Evolutionary conservation across 2,329 filamentous ascomycete genomes (phyloP).

Genomic region (Xylaria polymorpha): DNA sequence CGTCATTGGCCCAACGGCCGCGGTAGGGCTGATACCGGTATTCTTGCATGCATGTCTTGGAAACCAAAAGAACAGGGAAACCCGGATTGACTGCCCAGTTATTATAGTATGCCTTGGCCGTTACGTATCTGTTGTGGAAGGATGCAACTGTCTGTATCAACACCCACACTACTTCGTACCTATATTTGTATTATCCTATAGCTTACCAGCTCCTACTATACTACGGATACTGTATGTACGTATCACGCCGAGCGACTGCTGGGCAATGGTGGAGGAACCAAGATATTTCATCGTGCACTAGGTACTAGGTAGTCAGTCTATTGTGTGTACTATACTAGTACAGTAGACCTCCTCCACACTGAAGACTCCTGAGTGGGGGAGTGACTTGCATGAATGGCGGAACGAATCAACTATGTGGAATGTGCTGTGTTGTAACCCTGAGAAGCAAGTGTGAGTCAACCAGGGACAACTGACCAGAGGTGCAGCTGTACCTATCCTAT

Average conservation of each 20-base stretch:
- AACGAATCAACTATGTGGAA: conserved; percentile 20
- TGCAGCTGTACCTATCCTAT: conserved; percentile 9
- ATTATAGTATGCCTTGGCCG: neutral
- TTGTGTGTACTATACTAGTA: neutral
- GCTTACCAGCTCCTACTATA: neutral
- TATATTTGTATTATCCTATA: conserved; percentile 4
- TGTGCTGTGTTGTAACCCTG: conserved; percentile 10
- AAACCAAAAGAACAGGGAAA: conserved; percentile 5
- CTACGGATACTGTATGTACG: too few species aligned
- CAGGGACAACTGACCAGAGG: conserved; percentile 28
- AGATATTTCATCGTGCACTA: neutral
- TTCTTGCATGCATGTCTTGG: conserved; percentile 27
- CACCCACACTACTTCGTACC: too few species aligned
- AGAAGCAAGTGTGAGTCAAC: conserved; percentile 38
- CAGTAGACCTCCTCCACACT: neutral
- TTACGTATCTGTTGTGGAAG: conserved; percentile 20
- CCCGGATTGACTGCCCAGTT: neutral
- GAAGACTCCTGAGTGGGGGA: conserved; percentile 4
- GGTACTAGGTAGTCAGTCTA: too few species aligned
- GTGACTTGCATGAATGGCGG: conserved; percentile 22
- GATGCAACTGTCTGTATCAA: neutral
- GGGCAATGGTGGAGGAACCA: conserved; percentile 15
- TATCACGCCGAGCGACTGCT: neutral
- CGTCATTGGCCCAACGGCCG: conserved; percentile 16
- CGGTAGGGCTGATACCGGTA: conserved; percentile 37